phyloP scores from a whole-genome alignment of 2,329 filamentous ascomycete species.

The Diatrype stigma region DNA sequence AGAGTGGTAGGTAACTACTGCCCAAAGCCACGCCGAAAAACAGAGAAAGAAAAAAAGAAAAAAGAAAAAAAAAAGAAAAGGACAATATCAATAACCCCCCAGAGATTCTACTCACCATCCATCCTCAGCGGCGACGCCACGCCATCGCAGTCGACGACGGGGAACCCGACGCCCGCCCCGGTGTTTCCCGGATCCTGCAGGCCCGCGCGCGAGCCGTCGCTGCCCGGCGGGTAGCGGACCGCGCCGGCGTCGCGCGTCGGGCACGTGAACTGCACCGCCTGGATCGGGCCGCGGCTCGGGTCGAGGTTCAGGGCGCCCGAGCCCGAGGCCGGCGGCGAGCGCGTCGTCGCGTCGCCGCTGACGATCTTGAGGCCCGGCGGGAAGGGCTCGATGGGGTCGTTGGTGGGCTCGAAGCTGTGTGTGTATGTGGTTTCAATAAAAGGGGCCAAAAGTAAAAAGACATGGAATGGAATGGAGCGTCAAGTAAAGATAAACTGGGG shows the following conservation, averaged over 20 bases:
- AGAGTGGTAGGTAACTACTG: too few species aligned
- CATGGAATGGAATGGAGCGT: too few species aligned
- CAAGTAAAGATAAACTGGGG: too few species aligned
- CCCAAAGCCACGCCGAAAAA: too few species aligned
- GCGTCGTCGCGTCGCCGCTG: slow-evolving; percentile 46
- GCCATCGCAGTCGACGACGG: slow-evolving; percentile 63
- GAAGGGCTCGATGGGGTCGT: slow-evolving; percentile 38
- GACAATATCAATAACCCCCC: too few species aligned
- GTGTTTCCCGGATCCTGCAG: slow-evolving; percentile 51
- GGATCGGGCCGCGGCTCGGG: slow-evolving; percentile 46
- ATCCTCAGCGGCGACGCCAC: slow-evolving; percentile 57
- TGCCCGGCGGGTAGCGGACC: slow-evolving; percentile 50
- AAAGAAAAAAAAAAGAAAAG: too few species aligned
- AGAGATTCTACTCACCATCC: too few species aligned
- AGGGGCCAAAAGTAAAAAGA: too few species aligned
- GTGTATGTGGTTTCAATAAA: not conserved
- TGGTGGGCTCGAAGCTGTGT: not conserved
- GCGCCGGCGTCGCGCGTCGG: slow-evolving; percentile 45
- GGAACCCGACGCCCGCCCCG: slow-evolving; percentile 62
- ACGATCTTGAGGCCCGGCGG: slow-evolving; percentile 57
- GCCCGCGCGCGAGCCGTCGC: slow-evolving; percentile 52
- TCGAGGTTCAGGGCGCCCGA: slow-evolving; percentile 48
- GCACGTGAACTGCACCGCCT: slow-evolving; percentile 57
- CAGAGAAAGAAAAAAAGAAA: too few species aligned
- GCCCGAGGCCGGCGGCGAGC: slow-evolving; percentile 39